Percentiles rank a stretch among this genome's conserved stretches.
phyloP scores from a whole-genome alignment of 73 alveolate species.

The Paramecium caudatum region DNA sequence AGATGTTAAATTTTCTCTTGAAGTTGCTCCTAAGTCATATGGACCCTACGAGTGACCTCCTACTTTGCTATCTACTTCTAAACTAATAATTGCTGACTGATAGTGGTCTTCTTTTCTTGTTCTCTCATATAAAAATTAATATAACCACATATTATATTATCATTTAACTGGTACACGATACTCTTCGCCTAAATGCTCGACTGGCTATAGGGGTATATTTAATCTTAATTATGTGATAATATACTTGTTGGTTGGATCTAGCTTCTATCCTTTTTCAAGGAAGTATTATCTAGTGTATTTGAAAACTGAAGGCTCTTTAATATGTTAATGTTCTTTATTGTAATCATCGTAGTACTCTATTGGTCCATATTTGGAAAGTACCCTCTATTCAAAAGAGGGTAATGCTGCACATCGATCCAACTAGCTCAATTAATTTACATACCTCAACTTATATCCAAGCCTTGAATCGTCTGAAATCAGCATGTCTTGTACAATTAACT shows the following conservation, averaged over 20 bases:
- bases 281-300: conserved; percentile 46
- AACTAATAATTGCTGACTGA: not conserved
- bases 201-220: not conserved
- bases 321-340: not conserved
- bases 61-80: not conserved
- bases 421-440: not conserved
- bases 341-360: not conserved
- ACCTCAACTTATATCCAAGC: conserved; percentile 37
- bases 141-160: conserved; percentile 34
- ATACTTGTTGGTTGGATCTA: conserved; percentile 30
- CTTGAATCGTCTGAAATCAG: conserved; percentile 35
- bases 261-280: conserved; percentile 28
- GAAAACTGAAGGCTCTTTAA: conserved; percentile 1
- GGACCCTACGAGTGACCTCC: not conserved
- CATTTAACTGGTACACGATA: conserved; percentile 54
- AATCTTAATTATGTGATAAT: not conserved
- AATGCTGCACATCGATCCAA: not conserved
- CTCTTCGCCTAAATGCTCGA: conserved; percentile 47
- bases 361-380: conserved; percentile 21
- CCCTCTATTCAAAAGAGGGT: not conserved
- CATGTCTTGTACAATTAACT: conserved; percentile 66
- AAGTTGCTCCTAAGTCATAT: conserved; percentile 59
- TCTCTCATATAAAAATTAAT: conserved; percentile 31
- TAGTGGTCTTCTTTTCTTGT: not conserved
- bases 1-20: conserved; percentile 5